phyloP scores from a whole-genome alignment of 768 basidiomycete genomes.

The Naganishia vaughanmartiniae region DNA sequence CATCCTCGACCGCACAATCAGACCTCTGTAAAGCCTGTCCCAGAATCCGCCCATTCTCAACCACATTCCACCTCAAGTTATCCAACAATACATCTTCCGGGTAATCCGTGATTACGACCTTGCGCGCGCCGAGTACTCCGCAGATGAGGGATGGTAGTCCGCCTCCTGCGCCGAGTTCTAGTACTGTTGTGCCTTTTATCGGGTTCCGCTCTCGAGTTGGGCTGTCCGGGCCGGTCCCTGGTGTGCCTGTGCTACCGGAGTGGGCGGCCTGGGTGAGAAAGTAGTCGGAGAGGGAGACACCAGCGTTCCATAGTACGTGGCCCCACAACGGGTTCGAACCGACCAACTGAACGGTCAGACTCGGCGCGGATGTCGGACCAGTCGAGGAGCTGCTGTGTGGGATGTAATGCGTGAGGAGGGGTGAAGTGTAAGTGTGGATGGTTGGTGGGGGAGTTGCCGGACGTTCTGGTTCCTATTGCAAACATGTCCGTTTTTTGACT shows the following conservation, averaged over 20 bases:
- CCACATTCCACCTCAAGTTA: conserved; percentile 71
- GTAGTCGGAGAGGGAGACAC: conserved; percentile 32
- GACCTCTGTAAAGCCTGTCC: too few species aligned
- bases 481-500: background rate
- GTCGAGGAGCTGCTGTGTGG: too few species aligned
- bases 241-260: conserved; percentile 34
- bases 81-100: conserved; percentile 73
- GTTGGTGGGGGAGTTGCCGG: conserved; percentile 41
- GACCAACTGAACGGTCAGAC: conserved; percentile 37
- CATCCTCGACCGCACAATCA: too few species aligned
- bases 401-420: conserved; percentile 6
- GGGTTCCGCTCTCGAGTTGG: too few species aligned
- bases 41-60: conserved; percentile 55
- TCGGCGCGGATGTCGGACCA: background rate
- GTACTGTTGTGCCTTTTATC: conserved; percentile 56
- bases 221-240: too few species aligned
- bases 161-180: conserved; percentile 93
- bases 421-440: conserved; percentile 29
- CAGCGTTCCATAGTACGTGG: conserved; percentile 42
- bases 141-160: conserved; percentile 80
- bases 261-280: conserved; percentile 25
- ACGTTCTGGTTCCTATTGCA: conserved; percentile 49
- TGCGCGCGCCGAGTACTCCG: conserved; percentile 65
- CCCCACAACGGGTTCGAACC: conserved; percentile 50
- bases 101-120: conserved; percentile 87